Percentiles rank a stretch among this genome's conserved stretches.
phyloP scores from a whole-genome alignment of 352 stramenopile species.

The Globisporangium alternatum region DNA sequence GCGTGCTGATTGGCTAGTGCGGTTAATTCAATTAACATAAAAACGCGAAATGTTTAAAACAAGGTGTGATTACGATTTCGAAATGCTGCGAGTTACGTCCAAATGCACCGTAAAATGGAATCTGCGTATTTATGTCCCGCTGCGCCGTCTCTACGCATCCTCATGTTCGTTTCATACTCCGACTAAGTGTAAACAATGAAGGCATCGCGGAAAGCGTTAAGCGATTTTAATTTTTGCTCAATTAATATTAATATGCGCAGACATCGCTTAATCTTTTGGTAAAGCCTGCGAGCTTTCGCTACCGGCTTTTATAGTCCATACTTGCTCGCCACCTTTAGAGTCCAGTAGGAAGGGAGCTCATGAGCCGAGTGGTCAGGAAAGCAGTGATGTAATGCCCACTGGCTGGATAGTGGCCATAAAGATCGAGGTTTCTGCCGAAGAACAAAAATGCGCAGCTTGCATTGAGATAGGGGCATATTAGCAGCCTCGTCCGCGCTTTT shows the following conservation, averaged over 20 bases:
- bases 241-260: neutral
- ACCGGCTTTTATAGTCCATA: no score
- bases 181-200: constrained; percentile 1
- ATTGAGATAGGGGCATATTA: no score
- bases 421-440: no score
- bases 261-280: no score
- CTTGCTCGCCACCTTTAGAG: no score
- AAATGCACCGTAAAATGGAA: neutral
- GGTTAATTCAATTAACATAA: neutral
- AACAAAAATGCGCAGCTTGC: no score
- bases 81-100: neutral
- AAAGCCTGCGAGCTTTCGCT: no score
- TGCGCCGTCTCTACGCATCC: neutral
- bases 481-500: no score
- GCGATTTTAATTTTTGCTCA: neutral
- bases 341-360: no score
- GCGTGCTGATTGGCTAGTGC: neutral
- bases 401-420: no score
- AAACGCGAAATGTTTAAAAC: neutral
- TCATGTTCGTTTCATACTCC: neutral
- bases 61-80: neutral
- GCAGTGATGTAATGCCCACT: no score
- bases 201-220: neutral
- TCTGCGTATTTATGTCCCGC: neutral
- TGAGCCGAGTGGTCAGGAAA: no score